These are phyloP conservation scores for Clausena lansium DNA, from an alignment of 345 rosid species.

Conservation along the genomic window DNA sequence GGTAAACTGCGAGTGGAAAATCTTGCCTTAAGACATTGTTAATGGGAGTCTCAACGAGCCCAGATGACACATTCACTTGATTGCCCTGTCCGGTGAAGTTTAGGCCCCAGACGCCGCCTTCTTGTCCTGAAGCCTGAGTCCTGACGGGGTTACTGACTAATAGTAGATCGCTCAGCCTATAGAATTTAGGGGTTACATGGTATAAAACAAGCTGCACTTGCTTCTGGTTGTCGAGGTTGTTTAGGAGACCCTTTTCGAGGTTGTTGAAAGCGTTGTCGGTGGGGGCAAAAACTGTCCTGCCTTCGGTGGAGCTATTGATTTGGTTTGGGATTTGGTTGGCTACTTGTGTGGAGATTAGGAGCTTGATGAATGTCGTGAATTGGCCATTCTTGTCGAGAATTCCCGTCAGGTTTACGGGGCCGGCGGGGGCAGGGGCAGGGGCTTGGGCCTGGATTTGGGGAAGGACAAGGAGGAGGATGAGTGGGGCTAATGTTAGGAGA, in stretches of 20 bases:
- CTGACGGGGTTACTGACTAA: constrained; percentile 75
- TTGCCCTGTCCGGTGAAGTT: constrained; percentile 63
- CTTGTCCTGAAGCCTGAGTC: constrained; percentile 56
- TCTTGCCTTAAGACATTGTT: constrained; percentile 48
- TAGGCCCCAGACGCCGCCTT: constrained; percentile 46
- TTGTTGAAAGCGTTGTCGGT: constrained; percentile 82
- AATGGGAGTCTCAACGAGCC: constrained; percentile 58
- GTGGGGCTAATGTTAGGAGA: constrained; percentile 17
- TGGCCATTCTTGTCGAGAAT: constrained; percentile 72
- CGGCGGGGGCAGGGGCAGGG: constrained; percentile 49
- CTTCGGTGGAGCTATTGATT: constrained; percentile 67
- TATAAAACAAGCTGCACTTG: constrained; percentile 60
- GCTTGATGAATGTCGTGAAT: constrained; percentile 52
- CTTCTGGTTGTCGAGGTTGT: constrained; percentile 37
- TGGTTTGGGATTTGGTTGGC: constrained; percentile 59
- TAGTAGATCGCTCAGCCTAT: constrained; percentile 47
- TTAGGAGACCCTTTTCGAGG: constrained; percentile 55
- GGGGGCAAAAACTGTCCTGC: constrained; percentile 80
- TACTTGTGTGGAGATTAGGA: constrained; percentile 54
- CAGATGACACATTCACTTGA: constrained; percentile 82
- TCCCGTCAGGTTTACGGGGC: constrained; percentile 67
- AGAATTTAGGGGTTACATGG: constrained; percentile 63
- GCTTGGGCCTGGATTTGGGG: constrained; percentile 38
- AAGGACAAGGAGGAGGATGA: constrained; percentile 36
- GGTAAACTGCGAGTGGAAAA: constrained; percentile 73